Evolutionary conservation across 1,139 yeast genomes (phyloP).

Genomic region (Zygoascus meyerae): DNA sequence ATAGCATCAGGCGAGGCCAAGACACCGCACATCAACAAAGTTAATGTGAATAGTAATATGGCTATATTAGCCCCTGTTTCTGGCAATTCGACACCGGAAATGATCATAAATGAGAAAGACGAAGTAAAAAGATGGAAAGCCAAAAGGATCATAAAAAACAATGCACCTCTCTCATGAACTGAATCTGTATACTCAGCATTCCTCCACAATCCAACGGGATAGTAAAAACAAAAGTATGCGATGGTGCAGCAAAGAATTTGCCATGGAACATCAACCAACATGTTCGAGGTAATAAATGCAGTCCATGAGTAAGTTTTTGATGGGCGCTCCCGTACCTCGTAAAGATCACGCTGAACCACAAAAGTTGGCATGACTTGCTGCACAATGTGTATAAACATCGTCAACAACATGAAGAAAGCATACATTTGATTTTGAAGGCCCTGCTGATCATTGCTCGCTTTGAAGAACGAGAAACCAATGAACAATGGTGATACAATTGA

Average conservation of each 20-base stretch:
- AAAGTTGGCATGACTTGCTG: constrained; percentile 51
- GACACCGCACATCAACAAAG: constrained; percentile 56
- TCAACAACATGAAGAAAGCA: constrained; percentile 49
- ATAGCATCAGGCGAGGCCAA: constrained; percentile 42
- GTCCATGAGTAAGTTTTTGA: constrained; percentile 63
- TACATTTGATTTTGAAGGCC: constrained; percentile 35
- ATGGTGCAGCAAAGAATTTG: constrained; percentile 33
- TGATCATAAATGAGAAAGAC: constrained; percentile 44
- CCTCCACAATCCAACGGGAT: constrained; percentile 39
- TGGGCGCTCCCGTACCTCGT: constrained; percentile 56
- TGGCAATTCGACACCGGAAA: constrained; percentile 42
- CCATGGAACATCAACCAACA: constrained; percentile 39
- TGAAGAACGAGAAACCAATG: constrained; percentile 48
- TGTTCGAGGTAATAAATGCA: constrained; percentile 38
- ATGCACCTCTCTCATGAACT: constrained; percentile 4
- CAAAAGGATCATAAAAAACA: constrained; percentile 38
- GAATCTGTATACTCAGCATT: constrained; percentile 39
- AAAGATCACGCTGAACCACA: constrained; percentile 44
- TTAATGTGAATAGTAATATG: constrained; percentile 43
- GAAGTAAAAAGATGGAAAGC: constrained; percentile 43
- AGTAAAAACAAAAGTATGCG: constrained; percentile 33
- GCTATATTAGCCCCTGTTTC: constrained; percentile 46
- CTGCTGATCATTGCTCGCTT: constrained; percentile 29
- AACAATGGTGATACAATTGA: constrained; percentile 46
- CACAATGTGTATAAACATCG: constrained; percentile 49